phyloP scores from a whole-genome alignment of 2,329 filamentous ascomycete species.

The Didymella arachidicola region DNA sequence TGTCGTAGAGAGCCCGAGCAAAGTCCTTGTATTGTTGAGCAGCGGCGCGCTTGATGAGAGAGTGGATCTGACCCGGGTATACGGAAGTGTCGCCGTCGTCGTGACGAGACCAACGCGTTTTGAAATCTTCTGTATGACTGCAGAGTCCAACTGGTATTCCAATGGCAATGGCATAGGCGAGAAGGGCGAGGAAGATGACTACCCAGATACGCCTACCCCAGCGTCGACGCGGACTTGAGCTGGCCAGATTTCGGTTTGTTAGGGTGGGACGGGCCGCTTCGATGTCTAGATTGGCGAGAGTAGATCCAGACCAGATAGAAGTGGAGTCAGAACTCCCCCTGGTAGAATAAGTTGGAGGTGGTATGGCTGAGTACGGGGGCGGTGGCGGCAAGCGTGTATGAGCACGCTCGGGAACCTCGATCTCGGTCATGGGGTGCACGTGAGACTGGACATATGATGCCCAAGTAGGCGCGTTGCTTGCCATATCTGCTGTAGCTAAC shows the following conservation, averaged over 20 bases:
- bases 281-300: background rate
- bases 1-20: background rate
- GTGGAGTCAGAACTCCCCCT: background rate
- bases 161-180: background rate
- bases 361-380: background rate
- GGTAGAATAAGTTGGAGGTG: background rate
- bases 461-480: background rate
- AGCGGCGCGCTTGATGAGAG: too few relatives aligned
- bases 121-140: background rate
- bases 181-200: background rate
- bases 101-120: background rate
- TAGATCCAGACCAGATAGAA: background rate
- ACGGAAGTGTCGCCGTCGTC: too few relatives aligned
- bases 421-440: background rate
- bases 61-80: too few relatives aligned
- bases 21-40: too few relatives aligned
- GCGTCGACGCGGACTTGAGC: background rate
- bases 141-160: background rate
- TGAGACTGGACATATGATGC: background rate
- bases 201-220: background rate
- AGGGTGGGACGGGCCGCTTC: background rate
- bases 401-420: background rate
- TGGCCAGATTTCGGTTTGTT: background rate
- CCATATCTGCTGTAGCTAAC: background rate
- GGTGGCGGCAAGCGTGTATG: background rate